Evolutionary conservation across 805 yeast genomes (phyloP), one percentile per base, ranked within the genome.

Genomic region (Candida broadrunensis): DNA sequence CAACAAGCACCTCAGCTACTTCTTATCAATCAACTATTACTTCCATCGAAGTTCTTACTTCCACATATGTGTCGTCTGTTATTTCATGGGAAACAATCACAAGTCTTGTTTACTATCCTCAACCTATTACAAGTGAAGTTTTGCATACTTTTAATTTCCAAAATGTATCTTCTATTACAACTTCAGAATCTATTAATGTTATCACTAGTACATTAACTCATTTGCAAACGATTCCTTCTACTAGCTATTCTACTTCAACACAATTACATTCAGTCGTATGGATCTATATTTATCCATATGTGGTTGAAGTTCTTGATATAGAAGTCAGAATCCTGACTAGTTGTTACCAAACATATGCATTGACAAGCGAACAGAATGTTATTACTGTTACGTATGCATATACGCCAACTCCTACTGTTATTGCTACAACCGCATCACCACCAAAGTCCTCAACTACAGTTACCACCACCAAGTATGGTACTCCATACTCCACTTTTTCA

Each of bases 361-460:
- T 29, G 7, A 14, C 17, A 6, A 14, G 6, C 5, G 32, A 29
- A 15, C 17, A 4, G 17, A 5, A 14, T 5, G 5, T 29, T 8
- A 29, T 29, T 5, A 29, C 32, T 8, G 18, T 29, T 14, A 29
- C 32, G 4, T 29, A 24, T 35, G 18, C 33, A 38, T 12, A 32
- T 13, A 9, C 35, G 29, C 18, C 35, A 18, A 30, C 39, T 19
- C 15, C 37, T 9, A 14, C 34, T 16, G 16, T 20, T 23, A 21
- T 21, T 21, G 9, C 34, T 16, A 17, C 26, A 24, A 36, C 35
- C 13, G 44, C 44, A 15, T 17, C 31, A 14, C 25, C 38, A 16
- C 17, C 51, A 9, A 15, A 35, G 27, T n/a, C 34, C 19, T 33
- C 36, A 33, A 33, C 30, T 18, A 20, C 34, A 2, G 25, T 14